Base-by-base conservation (phyloP, 2,329 filamentous ascomycete species). In the Aspergillus alliaceus region DNA sequence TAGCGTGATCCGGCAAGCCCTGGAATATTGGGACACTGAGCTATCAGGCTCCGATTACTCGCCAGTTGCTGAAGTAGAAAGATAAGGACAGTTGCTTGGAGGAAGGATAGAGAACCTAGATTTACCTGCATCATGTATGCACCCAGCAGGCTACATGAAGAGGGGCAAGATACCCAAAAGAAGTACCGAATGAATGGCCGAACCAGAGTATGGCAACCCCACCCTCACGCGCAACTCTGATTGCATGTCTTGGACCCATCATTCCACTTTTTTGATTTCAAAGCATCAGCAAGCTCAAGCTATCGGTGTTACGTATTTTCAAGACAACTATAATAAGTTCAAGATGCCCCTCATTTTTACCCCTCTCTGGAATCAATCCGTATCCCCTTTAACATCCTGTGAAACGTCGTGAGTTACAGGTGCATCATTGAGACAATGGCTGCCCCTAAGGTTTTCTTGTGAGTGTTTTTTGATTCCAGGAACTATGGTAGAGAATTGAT, bases 391-490 rank as follows among this genome's bases (percentile, higher is more conserved):
- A n/a, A n/a, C n/a, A n/a, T n/a, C n/a, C n/a, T n/a, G n/a, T n/a
- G n/a, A n/a, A n/a, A n/a, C n/a, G n/a, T n/a, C n/a, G 39, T 15
- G 15, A 29, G 14, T n/a, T 9, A 29, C 27, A 9, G 27, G 9
- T 9, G 27, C 25, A 27, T 32, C n/a, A 27, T 27, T 18, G 24
- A 27, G 24, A 44, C 14, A 44, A 73, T 72, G 70, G 60, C 67
- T 52, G 58, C 67, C n/a, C 61, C 48, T 6, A 70, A 72, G 57
- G 67, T 73, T 47, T 73, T 74, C 44, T 51, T 74, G 72, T 74
- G 63, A 57, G 68, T 68, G 9, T 55, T 22, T n/a, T 27, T 15
- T 39, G 11, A 8, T 35, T 14, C 24, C 22, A 6, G 15, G 8
- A 35, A 69, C 69, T 31, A 34, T 9, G 22, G 24, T 11, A 22